A percentile compares a stretch with the other conserved stretches of the same genome.
Evolutionary conservation across 78 protist genomes (phyloP).

Genomic region (Speleostelium caveatum): DNA sequence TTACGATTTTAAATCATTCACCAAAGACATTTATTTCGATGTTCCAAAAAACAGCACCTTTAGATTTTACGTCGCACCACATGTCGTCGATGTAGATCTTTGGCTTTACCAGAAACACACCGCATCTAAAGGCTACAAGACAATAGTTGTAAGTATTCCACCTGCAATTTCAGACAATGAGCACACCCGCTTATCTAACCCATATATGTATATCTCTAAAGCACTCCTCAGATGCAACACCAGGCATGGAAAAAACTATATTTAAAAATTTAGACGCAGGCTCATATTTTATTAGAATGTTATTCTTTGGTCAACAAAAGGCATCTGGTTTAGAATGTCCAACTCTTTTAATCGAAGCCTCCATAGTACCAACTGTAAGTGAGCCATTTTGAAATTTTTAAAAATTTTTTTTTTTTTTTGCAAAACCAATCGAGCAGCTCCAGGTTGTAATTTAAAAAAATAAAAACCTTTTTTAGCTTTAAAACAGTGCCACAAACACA

Average conservation of each 20-base stretch:
- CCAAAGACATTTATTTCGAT: conserved; percentile 14
- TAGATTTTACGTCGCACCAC: conserved; percentile 64
- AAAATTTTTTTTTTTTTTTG: too few relatives aligned
- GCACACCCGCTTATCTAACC: neutral
- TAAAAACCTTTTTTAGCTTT: too few relatives aligned
- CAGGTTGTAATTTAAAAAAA: too few relatives aligned
- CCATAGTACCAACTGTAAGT: conserved; percentile 47
- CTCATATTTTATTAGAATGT: conserved; percentile 9
- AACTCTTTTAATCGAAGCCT: conserved; percentile 36
- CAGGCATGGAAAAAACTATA: conserved; percentile 42
- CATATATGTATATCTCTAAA: neutral
- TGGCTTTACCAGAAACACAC: conserved; percentile 44
- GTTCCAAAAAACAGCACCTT: conserved; percentile 15
- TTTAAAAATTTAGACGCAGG: conserved; percentile 23
- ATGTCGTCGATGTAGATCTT: conserved; percentile 48
- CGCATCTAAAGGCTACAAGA: neutral
- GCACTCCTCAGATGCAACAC: conserved; percentile 60
- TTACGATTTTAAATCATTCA: conserved; percentile 22
- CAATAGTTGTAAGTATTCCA: conserved; percentile 35
- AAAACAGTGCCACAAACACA: too few relatives aligned
- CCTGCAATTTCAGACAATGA: neutral
- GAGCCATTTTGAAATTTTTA: too few relatives aligned
- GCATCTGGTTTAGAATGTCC: conserved; percentile 32
- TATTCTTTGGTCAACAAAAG: conserved; percentile 30
- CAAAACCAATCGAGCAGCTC: too few relatives aligned